phyloP scores from a whole-genome alignment of 768 basidiomycete species.

The Lactarius hatsudake region DNA sequence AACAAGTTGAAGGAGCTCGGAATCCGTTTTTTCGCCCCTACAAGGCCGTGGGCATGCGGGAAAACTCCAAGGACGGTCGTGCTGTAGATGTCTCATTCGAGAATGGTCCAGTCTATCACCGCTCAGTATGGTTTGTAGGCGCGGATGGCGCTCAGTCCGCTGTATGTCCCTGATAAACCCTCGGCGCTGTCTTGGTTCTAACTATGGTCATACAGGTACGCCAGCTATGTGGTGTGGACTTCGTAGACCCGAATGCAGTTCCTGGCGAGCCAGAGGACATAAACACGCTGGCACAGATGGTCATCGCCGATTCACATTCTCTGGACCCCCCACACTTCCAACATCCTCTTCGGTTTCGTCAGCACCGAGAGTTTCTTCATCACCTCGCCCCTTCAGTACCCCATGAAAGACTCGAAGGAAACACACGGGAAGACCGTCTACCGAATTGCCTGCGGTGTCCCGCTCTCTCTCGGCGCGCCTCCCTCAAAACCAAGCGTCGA shows the following conservation, averaged over 20 bases:
- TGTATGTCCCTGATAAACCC: constrained; percentile 34
- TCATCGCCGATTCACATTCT: constrained; percentile 48
- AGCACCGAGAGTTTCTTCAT: constrained; percentile 38
- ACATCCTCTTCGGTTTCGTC: constrained; percentile 32
- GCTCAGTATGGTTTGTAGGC: constrained; percentile 48
- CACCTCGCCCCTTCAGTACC: constrained; percentile 37
- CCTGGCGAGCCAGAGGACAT: constrained; percentile 27
- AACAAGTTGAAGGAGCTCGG: constrained; percentile 36
- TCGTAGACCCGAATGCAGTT: constrained; percentile 42
- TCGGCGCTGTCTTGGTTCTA: not conserved
- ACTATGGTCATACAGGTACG: constrained; percentile 39
- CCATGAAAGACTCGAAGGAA: constrained; percentile 29
- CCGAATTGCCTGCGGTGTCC: constrained; percentile 43
- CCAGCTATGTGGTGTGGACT: constrained; percentile 40
- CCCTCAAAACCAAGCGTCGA: constrained; percentile 39
- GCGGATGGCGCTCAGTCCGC: constrained; percentile 50
- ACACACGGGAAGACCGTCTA: constrained; percentile 32
- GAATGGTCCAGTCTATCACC: constrained; percentile 42
- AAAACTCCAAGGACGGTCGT: constrained; percentile 31
- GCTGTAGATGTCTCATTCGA: constrained; percentile 46
- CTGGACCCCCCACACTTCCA: constrained; percentile 31
- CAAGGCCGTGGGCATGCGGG: constrained; percentile 41
- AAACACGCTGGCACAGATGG: constrained; percentile 39
- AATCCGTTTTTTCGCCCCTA: constrained; percentile 40
- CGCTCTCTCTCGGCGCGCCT: constrained; percentile 36